Conservation (phyloP, 495 filamentous ascomycete genomes). For the Halenospora varia region DNA sequence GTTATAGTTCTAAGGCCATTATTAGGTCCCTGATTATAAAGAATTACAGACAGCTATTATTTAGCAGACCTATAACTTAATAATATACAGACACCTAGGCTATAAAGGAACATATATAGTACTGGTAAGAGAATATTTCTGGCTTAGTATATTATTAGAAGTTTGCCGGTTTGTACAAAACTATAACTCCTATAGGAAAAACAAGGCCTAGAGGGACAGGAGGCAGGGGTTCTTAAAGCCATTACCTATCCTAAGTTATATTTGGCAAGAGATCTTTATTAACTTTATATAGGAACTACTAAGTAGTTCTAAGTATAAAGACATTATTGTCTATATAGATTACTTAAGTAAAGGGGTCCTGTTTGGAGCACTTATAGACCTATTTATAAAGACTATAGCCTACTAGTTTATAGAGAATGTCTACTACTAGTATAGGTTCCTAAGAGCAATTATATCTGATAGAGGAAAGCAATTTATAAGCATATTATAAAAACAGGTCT, state of each 20-base stretch:
- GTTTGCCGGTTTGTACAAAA: neutral
- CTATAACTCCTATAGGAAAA: neutral
- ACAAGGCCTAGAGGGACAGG: neutral
- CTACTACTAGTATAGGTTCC: neutral
- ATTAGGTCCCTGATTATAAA: neutral
- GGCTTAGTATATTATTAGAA: neutral
- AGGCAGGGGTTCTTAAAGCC: conserved; percentile 19
- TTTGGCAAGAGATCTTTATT: conserved; percentile 25
- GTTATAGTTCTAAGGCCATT: neutral
- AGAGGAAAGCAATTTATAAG: neutral
- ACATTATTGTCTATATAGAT: conserved; percentile 24
- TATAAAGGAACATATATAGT: neutral
- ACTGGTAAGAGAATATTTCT: neutral
- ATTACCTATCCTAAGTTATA: conserved; percentile 10
- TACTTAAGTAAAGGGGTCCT: conserved; percentile 3
- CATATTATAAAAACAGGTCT: neutral
- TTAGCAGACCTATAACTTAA: neutral
- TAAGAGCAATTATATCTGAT: neutral
- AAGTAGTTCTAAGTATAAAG: conserved; percentile 6
- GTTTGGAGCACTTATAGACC: neutral
- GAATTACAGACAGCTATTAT: neutral
- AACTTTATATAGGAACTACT: conserved; percentile 26
- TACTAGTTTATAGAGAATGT: neutral
- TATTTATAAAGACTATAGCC: neutral
- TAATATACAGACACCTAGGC: neutral